Base-by-base conservation (phyloP, 495 filamentous ascomycete species). In the Aspergillus affinis region DNA sequence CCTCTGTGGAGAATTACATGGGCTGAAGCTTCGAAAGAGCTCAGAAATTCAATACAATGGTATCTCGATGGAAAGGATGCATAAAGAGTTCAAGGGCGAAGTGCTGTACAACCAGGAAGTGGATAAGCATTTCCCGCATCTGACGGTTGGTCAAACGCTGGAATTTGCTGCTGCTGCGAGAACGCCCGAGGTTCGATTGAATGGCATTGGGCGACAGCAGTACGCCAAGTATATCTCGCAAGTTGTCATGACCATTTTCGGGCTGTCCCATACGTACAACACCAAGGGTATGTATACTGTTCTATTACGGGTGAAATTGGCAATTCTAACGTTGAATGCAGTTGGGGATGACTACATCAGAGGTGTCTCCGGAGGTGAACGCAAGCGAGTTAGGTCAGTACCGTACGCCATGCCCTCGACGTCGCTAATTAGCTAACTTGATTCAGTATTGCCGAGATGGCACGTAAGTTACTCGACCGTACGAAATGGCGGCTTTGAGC, bases 321-420 rank as follows among this genome's bases (percentile, higher is more conserved):
- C 50, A 59, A 81, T 41, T 60, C 75, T 61, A 71, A 81, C 9
- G 58, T 5, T n/a, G 60, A 67, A 18, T 67, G 62, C 32, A 62
- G 76, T 79, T 77, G 75, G 75, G 5, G 72, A 75, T 66, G 74
- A 76, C 51, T 78, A 75, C 57, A 86, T 65, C 78, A 83, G 72
- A 70, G 86, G 92, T 61, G 84, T 96, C 20, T 91, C 87, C 4
- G 92, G 92, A 46, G 92, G 92, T 52, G 92, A 96, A 70, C 76
- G 90, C 45, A 95, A 95, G 74, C 85, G 76, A 62, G 76, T 80
- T 29, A 72, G 74, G 74, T 76, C 55, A n/a, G 30, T 46, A n/a
- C n/a, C n/a, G n/a, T n/a, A 41, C 6, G 20, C 32, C 23, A 10
- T n/a, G 10, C 26, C 8, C 46, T 27, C 18, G 6, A 7, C 19